These are phyloP conservation scores for Colletotrichum caudatum DNA, from an alignment of 2,329 filamentous ascomycete species.

Conservation along the genomic window DNA sequence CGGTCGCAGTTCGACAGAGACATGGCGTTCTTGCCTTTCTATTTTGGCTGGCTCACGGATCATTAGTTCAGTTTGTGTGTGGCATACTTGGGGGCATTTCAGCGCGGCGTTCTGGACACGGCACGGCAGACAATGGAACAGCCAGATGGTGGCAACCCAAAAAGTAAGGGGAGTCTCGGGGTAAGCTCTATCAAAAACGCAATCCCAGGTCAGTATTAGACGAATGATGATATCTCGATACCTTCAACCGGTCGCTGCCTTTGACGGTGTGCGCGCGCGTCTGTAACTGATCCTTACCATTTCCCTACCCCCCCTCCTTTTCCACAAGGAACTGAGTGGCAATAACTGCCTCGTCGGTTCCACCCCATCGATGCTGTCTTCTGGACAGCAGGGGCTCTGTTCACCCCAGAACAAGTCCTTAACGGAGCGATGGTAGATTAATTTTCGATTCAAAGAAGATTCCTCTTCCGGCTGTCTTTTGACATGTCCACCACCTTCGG, in stretches of 20 bases:
- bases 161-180: constrained; percentile 38
- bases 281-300: constrained; percentile 30
- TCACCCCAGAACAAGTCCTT: constrained; percentile 77
- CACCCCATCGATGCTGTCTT: constrained; percentile 75
- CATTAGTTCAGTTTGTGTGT: constrained; percentile 29
- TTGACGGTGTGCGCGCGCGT: constrained; percentile 18
- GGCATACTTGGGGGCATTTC: constrained; percentile 42
- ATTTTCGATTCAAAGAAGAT: constrained; percentile 55
- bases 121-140: constrained; percentile 31
- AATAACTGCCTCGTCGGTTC: neutral
- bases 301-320: constrained; percentile 17
- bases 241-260: constrained; percentile 41
- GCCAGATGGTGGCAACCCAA: constrained; percentile 44
- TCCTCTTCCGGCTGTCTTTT: constrained; percentile 48
- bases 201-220: constrained; percentile 41
- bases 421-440: constrained; percentile 86
- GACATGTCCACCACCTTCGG: constrained; percentile 48
- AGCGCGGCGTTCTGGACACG: constrained; percentile 51
- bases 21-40: constrained; percentile 26
- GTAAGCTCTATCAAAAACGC: constrained; percentile 24
- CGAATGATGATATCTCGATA: constrained; percentile 42
- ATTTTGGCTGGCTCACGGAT: constrained; percentile 21
- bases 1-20: constrained; percentile 35
- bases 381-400: constrained; percentile 79
- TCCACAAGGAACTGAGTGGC: neutral